Evolutionary conservation across 2,329 filamentous ascomycete genomes (phyloP), one percentile per base, ranked within the genome.

Genomic region (Setomelanomma holmii): DNA sequence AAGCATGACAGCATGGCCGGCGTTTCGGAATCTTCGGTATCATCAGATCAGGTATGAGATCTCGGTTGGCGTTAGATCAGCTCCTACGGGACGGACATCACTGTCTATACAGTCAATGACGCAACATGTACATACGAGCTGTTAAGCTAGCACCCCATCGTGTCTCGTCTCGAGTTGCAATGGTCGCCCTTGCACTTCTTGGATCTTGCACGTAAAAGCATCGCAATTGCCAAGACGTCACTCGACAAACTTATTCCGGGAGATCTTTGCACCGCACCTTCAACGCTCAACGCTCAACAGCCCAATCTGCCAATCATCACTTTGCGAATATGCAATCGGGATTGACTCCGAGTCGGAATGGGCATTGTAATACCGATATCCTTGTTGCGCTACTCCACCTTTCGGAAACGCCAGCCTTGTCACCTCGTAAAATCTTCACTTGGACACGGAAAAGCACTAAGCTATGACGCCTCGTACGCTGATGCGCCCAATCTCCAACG

Each of bases 361-460:
- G 43, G 23, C 46, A 49, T 36, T 20, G 22, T 48, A 49, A 47
- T 50, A 56, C 61, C 60, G 56, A 56, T 14, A 46, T 21, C 49
- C 54, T 38, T 58, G 52, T 47, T 41, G 44, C 49, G 51, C 56
- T 56, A 60, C 56, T 64, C 64, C 63, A 53, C 58, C 53, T 53
- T 56, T 61, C 61, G 66, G 65, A 61, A 64, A 60, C 41, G 23
- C 16, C 38, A 48, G 24, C 49, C 36, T 38, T 45, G 49, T 49
- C 46, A 42, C 62, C 53, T 43, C 50, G 5, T 35, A 61, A 59
- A 64, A 50, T 64, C 58, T 65, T 64, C 61, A 44, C 40, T 50
- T 33, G 22, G 23, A 22, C 40, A 54, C 68, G 67, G 67, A 70
- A 71, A 71, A 70, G 65, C 57, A 41, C 53, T 35, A 54, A 16